Evolutionary conservation across 2,329 filamentous ascomycete genomes (phyloP).

Genomic region (Parasarocladium wereldwijsianum): DNA sequence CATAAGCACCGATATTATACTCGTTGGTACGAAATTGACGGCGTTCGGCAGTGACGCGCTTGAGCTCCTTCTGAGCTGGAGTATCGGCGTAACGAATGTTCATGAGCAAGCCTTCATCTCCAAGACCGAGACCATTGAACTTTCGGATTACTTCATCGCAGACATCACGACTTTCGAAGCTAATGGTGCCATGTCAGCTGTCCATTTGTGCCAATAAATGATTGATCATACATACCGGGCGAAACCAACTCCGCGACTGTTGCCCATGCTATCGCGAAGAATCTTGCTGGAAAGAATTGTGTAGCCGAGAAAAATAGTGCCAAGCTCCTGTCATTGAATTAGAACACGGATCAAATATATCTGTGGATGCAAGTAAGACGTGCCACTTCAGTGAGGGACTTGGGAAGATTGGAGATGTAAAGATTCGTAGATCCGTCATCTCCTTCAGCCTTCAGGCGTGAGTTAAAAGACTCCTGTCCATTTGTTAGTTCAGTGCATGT

Average conservation of each 20-base stretch:
- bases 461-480: constrained; percentile 85
- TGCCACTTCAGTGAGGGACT: constrained; percentile 80
- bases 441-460: constrained; percentile 89
- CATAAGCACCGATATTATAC: constrained; percentile 66
- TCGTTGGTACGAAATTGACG: constrained; percentile 93
- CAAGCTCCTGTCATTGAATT: constrained; percentile 47
- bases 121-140: constrained; percentile 67
- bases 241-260: constrained; percentile 93
- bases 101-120: constrained; percentile 67
- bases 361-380: constrained; percentile 16
- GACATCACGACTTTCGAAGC: constrained; percentile 77
- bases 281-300: constrained; percentile 90
- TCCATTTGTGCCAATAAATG: too few relatives aligned
- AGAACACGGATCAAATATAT: too few relatives aligned
- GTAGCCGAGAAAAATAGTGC: constrained; percentile 64
- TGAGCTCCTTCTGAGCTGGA: constrained; percentile 88
- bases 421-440: constrained; percentile 86
- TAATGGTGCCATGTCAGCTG: constrained; percentile 32
- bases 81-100: constrained; percentile 97
- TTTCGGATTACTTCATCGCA: constrained; percentile 80
- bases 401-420: constrained; percentile 94
- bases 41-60: constrained; percentile 87
- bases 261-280: constrained; percentile 77
- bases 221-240: constrained; percentile 75
- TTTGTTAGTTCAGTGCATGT: constrained; percentile 9